Base-by-base conservation (phyloP, 805 yeast genomes). In the Metschnikowia sp. region DNA sequence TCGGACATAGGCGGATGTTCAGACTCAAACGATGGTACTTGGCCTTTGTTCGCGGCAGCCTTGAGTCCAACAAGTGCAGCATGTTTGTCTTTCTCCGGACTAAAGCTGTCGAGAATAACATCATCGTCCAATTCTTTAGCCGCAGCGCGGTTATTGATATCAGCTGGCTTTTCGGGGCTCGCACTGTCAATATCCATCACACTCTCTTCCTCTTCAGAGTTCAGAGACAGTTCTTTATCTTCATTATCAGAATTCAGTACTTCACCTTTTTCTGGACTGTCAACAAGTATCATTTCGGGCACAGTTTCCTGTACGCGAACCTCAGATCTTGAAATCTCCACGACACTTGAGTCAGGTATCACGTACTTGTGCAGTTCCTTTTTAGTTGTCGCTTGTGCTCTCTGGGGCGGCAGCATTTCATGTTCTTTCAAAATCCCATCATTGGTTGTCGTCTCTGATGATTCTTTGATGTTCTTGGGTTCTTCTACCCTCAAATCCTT, bases 341-440 rank as follows among this genome's bases (percentile, higher is more conserved):
- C 35, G n/a, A 44, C 11, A 38, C 47, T 44, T 4, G 47, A 44
- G 18, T 44, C 43, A 10, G 42, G 39, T 39, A 44, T 22, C 26
- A 22, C 26, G 26, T 22, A 22, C 26, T 22, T 22, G 7, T 22
- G 26, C 26, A 7, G 26, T 22, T 4, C 26, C 26, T 22, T 22
- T 22, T 22, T 22, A 5, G 8, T 22, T 1, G 8, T 22, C 26
- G 5, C 1, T 3, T 2, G 2, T 22, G 26, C 26, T 35, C 19
- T 35, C 38, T 10, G 36, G 19, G 36, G 36, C 19, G 15, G 9
- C 36, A 22, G 26, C 26, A 22, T 22, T 22, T 22, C 7, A 22
- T 22, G 7, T 22, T 22, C 26, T 22, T 22, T 22, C 26, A 22
- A 5, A 7, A 4, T 4, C 26, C 26, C 5, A 5, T 22, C 26